These are phyloP conservation scores for Excoecaria agallocha DNA, from an alignment of 345 rosid species.

Conservation along the genomic window DNA sequence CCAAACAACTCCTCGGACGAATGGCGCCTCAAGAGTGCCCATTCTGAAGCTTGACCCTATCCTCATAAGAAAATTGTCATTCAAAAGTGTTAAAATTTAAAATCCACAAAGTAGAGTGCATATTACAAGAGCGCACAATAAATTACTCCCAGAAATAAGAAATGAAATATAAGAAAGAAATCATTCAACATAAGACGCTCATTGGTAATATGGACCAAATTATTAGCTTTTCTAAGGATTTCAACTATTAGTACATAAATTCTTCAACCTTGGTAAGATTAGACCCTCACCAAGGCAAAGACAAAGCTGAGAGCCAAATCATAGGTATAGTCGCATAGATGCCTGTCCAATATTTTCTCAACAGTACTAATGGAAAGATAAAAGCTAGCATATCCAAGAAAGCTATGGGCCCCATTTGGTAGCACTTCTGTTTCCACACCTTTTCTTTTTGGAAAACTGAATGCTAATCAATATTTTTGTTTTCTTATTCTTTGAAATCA, in stretches of 20 bases:
- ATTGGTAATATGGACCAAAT: not conserved
- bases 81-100: not conserved
- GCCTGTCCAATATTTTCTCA: not conserved
- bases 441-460: not conserved
- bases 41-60: conserved; percentile 98
- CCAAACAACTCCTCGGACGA: conserved; percentile 88
- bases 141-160: not conserved
- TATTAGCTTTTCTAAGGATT: not conserved
- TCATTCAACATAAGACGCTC: not conserved
- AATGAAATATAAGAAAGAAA: not conserved
- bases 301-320: not conserved
- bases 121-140: not conserved
- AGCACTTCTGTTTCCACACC: not conserved
- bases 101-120: not conserved
- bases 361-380: not conserved
- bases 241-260: not conserved
- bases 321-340: not conserved
- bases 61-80: conserved; percentile 5
- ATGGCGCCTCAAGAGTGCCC: conserved; percentile 93
- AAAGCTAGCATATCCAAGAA: not conserved
- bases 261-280: conserved; percentile 3
- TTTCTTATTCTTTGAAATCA: not conserved
- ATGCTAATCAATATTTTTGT: not conserved
- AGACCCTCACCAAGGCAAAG: not conserved
- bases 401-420: not conserved